Conservation (phyloP, 2,329 filamentous ascomycete species). For the Monilinia polystroma region DNA sequence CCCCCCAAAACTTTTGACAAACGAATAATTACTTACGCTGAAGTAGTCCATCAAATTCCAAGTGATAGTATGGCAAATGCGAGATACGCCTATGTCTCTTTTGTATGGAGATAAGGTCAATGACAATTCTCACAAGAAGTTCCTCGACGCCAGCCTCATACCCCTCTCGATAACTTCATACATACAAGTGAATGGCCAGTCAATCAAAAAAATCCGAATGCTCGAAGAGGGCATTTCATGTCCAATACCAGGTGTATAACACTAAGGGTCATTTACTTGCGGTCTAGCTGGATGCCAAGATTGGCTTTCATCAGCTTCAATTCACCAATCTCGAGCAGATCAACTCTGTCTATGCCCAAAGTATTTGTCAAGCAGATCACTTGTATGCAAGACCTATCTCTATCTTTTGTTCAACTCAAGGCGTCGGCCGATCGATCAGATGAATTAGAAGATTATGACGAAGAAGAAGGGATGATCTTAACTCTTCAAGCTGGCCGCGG, state of each 20-base stretch:
- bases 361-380: neutral
- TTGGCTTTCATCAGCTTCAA: no score
- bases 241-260: no score
- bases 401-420: neutral
- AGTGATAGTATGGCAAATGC: neutral
- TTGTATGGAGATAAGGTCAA: neutral
- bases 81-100: neutral
- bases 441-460: conserved; percentile 16
- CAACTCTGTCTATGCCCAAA: no score
- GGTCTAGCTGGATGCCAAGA: no score
- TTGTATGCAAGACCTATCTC: neutral
- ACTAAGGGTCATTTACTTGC: no score
- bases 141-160: neutral
- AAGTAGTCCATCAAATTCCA: neutral
- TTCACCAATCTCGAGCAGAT: no score
- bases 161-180: neutral
- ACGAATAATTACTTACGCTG: neutral
- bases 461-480: conserved; percentile 40
- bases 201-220: neutral
- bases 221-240: neutral
- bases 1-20: neutral
- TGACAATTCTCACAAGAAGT: neutral
- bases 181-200: neutral
- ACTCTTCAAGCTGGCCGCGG: conserved; percentile 33
- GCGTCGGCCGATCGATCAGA: conserved; percentile 23